A percentile compares a stretch with the other conserved stretches of the same genome.
These are phyloP conservation scores for Beauveria sp. DNA, from an alignment of 2,329 filamentous ascomycete species.

Conservation along the genomic window DNA sequence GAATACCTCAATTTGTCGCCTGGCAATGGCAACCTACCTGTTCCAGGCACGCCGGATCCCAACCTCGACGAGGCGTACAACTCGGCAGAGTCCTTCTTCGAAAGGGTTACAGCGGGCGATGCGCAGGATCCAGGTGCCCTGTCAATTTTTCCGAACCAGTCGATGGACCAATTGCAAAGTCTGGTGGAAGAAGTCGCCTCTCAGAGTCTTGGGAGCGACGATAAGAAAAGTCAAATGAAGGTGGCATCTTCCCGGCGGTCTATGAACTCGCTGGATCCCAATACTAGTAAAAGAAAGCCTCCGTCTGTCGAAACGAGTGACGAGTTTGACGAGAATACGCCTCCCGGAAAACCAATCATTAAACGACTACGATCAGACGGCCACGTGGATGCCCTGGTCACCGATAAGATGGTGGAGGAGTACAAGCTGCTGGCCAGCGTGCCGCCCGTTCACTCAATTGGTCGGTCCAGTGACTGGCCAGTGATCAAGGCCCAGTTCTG, in stretches of 20 bases:
- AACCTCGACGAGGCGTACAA: slow-evolving; percentile 35
- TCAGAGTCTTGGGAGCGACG: slow-evolving; percentile 47
- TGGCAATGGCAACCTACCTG: slow-evolving; percentile 30
- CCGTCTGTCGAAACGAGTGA: slow-evolving; percentile 41
- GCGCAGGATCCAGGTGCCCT: slow-evolving; percentile 15
- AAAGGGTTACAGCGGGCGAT: slow-evolving; percentile 20
- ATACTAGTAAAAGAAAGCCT: slow-evolving; percentile 49
- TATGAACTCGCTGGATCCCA: slow-evolving; percentile 29
- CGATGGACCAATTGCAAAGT: slow-evolving; percentile 43
- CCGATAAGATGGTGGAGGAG: slow-evolving; percentile 33
- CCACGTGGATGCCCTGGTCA: slow-evolving; percentile 26
- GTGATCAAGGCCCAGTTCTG: slow-evolving; percentile 51
- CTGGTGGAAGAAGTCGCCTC: slow-evolving; percentile 45
- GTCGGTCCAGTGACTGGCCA: slow-evolving; percentile 50
- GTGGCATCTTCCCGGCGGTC: slow-evolving; percentile 17
- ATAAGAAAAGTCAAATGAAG: slow-evolving; percentile 17
- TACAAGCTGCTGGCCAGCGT: slow-evolving; percentile 39
- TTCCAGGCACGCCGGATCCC: slow-evolving; percentile 37
- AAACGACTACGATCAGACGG: slow-evolving; percentile 48
- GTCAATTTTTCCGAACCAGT: slow-evolving; percentile 36
- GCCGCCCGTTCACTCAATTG: slow-evolving; percentile 42
- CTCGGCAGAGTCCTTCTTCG: slow-evolving; percentile 31
- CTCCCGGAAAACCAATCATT: slow-evolving; percentile 38
- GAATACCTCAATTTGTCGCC: slow-evolving; percentile 41
- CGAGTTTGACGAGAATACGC: slow-evolving; percentile 35